phyloP scores from a whole-genome alignment of 495 filamentous ascomycete species.

The Massariosphaeria phaeospora region DNA sequence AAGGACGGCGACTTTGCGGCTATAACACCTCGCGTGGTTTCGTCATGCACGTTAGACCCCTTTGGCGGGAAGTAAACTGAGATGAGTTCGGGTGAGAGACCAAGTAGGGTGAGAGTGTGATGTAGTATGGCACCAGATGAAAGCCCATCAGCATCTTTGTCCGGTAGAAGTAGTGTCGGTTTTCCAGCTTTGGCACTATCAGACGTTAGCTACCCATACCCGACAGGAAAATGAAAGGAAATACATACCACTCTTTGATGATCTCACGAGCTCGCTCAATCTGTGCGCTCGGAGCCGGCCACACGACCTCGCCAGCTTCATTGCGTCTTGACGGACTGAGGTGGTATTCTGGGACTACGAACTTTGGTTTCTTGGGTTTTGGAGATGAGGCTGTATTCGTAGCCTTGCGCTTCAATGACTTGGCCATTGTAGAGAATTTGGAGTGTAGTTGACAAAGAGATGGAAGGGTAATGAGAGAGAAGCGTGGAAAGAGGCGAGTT shows the following conservation, averaged over 20 bases:
- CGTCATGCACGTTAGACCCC: conserved; percentile 49
- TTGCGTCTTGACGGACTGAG: conserved; percentile 36
- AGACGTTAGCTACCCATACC: background rate
- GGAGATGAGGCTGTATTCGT: background rate
- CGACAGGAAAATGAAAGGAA: background rate
- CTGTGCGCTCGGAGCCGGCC: conserved; percentile 51
- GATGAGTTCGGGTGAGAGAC: conserved; percentile 45
- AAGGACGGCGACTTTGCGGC: conserved; percentile 45
- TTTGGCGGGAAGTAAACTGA: conserved; percentile 50
- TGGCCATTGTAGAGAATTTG: conserved; percentile 2
- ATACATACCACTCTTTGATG: conserved; percentile 50
- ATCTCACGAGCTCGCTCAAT: conserved; percentile 46
- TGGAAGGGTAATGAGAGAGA: background rate
- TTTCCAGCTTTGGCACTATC: conserved; percentile 30
- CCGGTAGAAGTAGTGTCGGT: conserved; percentile 50
- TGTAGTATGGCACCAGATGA: conserved; percentile 54
- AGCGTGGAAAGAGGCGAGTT: too few relatives aligned
- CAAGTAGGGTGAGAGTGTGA: conserved; percentile 50
- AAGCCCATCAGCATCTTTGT: conserved; percentile 60
- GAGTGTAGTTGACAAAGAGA: background rate
- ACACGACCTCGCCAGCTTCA: conserved; percentile 45
- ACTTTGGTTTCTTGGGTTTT: conserved; percentile 31
- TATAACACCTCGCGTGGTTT: conserved; percentile 46
- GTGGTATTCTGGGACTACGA: conserved; percentile 39
- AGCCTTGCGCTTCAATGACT: conserved; percentile 14